A percentile compares a stretch with the other conserved stretches of the same genome.
phyloP scores from a whole-genome alignment of 768 basidiomycete species.

The Candolleomyces aberdarensis region DNA sequence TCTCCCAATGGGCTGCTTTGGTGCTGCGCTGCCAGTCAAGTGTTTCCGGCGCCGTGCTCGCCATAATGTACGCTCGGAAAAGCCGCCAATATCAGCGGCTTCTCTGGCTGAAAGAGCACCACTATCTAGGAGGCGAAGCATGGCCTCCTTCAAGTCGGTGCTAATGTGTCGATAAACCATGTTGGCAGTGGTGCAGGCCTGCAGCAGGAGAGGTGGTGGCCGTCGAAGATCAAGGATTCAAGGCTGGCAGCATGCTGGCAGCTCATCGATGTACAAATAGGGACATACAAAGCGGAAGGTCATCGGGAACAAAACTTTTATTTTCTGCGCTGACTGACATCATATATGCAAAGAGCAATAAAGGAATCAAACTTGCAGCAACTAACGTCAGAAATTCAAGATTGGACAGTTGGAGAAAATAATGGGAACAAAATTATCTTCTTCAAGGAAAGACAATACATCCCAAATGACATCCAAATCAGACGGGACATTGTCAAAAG shows the following conservation, averaged over 20 bases:
- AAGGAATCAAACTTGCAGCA: neutral
- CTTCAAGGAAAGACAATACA: slow-evolving; percentile 5
- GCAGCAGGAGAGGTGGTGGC: neutral
- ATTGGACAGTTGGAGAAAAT: neutral
- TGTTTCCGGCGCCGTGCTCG: neutral
- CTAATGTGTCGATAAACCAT: neutral
- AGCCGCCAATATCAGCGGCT: neutral
- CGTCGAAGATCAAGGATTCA: neutral
- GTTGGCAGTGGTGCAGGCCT: neutral
- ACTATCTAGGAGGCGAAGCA: neutral
- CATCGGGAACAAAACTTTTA: neutral
- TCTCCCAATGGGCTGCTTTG: neutral
- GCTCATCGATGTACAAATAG: neutral
- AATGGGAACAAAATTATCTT: neutral
- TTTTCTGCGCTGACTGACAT: neutral
- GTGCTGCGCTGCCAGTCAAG: neutral
- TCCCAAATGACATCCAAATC: neutral
- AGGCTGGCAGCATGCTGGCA: neutral
- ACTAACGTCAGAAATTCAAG: no score
- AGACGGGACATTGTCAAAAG: neutral
- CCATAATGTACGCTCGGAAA: neutral
- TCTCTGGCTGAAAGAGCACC: neutral
- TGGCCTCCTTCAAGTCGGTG: neutral
- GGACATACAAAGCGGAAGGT: neutral
- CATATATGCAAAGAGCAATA: neutral